Evolutionary conservation across 2,329 filamentous ascomycete species (phyloP).

Genomic region (Xylariaceae sp.): DNA sequence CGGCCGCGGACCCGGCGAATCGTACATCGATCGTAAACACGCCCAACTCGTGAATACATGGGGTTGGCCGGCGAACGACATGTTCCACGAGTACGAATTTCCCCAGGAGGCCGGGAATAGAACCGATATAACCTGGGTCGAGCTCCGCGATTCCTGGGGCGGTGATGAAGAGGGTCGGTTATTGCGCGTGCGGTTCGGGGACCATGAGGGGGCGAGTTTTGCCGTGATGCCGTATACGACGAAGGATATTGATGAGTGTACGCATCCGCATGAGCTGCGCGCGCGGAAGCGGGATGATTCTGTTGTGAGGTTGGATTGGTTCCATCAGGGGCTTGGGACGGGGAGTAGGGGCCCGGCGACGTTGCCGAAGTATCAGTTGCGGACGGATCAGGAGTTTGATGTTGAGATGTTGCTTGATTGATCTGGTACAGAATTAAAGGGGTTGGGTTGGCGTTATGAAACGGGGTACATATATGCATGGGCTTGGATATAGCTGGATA

Average conservation of each 20-base stretch:
- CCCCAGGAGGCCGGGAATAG: slow-evolving; percentile 64
- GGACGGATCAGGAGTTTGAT: slow-evolving; percentile 38
- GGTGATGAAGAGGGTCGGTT: slow-evolving; percentile 31
- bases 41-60: slow-evolving; percentile 55
- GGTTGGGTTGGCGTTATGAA: background rate
- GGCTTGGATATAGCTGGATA: background rate
- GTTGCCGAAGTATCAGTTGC: slow-evolving; percentile 43
- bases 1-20: slow-evolving; percentile 61
- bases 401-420: slow-evolving; percentile 42
- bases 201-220: slow-evolving; percentile 50
- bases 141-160: slow-evolving; percentile 36
- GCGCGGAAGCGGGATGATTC: slow-evolving; percentile 45
- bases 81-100: slow-evolving; percentile 60
- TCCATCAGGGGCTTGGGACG: slow-evolving; percentile 58
- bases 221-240: slow-evolving; percentile 51
- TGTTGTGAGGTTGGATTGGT: slow-evolving; percentile 54
- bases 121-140: slow-evolving; percentile 58
- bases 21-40: slow-evolving; percentile 60
- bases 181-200: slow-evolving; percentile 42
- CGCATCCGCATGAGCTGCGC: slow-evolving; percentile 57
- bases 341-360: slow-evolving; percentile 57
- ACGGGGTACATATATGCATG: background rate
- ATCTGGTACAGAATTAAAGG: slow-evolving; percentile 15
- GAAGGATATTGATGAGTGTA: slow-evolving; percentile 46
- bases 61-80: slow-evolving; percentile 41